Percentiles rank a stretch among this genome's conserved stretches.
These are phyloP conservation scores for Rhexocercosporidium sp. DNA, from an alignment of 2,329 filamentous ascomycete species.

Conservation along the genomic window DNA sequence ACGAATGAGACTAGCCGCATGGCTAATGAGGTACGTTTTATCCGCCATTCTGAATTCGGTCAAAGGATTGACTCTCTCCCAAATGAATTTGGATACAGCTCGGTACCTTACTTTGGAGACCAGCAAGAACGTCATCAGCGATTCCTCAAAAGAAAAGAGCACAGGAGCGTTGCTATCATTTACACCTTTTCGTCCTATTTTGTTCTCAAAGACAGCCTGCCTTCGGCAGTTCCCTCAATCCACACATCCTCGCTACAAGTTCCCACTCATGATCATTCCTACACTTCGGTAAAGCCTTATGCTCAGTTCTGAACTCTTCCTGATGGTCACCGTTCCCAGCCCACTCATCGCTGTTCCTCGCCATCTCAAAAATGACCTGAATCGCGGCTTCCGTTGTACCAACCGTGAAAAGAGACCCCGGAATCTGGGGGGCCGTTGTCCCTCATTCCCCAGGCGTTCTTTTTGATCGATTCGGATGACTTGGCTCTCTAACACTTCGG, in stretches of 20 bases:
- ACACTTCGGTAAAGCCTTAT: not conserved
- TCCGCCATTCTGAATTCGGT: too few relatives aligned
- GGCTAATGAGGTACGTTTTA: too few relatives aligned
- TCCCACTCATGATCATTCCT: slow-evolving; percentile 9
- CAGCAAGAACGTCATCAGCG: too few relatives aligned
- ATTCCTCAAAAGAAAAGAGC: too few relatives aligned
- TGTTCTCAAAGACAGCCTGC: not conserved
- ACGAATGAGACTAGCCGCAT: too few relatives aligned
- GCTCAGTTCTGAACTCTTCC: not conserved
- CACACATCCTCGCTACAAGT: not conserved
- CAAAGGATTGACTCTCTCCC: too few relatives aligned
- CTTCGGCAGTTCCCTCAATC: not conserved
- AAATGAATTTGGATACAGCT: too few relatives aligned
- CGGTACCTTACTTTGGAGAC: too few relatives aligned
- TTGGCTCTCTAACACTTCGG: not conserved
- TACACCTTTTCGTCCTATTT: too few relatives aligned
- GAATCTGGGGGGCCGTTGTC: not conserved
- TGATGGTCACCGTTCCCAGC: not conserved
- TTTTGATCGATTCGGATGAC: not conserved
- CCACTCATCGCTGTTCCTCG: slow-evolving; percentile 1
- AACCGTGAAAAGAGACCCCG: not conserved
- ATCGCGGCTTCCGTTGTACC: not conserved
- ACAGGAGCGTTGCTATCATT: too few relatives aligned
- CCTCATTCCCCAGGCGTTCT: not conserved
- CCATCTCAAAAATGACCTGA: not conserved